Conservation (phyloP, 768 basidiomycete genomes). For the Lactarius psammicola region DNA sequence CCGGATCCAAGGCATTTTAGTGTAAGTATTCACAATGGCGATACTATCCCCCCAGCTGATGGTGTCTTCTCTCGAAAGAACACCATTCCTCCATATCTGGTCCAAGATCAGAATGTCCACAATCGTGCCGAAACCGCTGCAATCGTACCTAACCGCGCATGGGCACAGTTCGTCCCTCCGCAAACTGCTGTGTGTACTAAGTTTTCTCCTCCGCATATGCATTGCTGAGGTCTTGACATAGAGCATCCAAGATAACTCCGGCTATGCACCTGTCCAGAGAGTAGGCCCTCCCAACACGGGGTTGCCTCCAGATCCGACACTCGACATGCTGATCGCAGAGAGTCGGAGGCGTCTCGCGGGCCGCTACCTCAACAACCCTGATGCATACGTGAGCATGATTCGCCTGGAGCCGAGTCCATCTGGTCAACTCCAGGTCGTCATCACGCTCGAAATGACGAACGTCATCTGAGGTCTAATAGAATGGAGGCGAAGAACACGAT, state of each 20-base stretch:
- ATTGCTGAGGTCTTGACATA: not conserved
- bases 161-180: not conserved
- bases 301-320: not conserved
- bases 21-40: not conserved
- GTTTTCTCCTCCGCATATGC: not conserved
- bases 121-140: not conserved
- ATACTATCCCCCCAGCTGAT: not conserved
- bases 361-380: conserved; percentile 9
- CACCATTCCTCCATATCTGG: not conserved
- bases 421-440: conserved; percentile 1
- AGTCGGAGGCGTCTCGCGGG: conserved; percentile 3
- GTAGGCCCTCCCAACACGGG: not conserved
- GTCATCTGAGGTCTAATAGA: too few relatives aligned
- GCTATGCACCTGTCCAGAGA: not conserved
- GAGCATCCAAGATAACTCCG: not conserved
- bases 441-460: conserved; percentile 1
- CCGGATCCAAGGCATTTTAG: not conserved
- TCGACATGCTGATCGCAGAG: not conserved
- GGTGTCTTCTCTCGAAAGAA: not conserved
- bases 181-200: not conserved
- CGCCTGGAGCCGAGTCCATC: not conserved
- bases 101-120: not conserved
- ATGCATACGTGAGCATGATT: not conserved
- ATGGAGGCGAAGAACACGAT: too few relatives aligned
- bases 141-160: not conserved